These are phyloP conservation scores for Penicilliopsis zonata DNA, from an alignment of 495 filamentous ascomycete genomes.

Conservation along the genomic window DNA sequence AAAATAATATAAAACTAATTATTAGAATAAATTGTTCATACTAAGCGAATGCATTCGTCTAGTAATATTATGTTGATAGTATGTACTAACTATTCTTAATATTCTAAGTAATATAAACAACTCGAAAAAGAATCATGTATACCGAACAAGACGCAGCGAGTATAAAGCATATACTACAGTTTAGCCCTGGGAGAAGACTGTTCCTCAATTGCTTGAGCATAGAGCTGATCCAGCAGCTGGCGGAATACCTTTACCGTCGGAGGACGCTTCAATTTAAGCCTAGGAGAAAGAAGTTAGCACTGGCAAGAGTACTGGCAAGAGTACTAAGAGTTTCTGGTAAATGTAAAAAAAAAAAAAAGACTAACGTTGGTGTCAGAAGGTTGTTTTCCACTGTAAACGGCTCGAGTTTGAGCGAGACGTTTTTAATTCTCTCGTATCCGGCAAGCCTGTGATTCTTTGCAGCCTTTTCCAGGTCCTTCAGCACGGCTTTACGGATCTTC, in stretches of 20 bases:
- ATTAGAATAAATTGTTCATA: too few relatives aligned
- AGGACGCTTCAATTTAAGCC: slow-evolving; percentile 89
- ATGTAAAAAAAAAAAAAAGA: slow-evolving; percentile 12
- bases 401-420: slow-evolving; percentile 64
- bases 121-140: too few relatives aligned
- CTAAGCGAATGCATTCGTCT: too few relatives aligned
- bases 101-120: too few relatives aligned
- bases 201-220: slow-evolving; percentile 53
- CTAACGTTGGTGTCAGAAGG: slow-evolving; percentile 91
- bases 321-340: background rate
- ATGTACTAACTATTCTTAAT: too few relatives aligned
- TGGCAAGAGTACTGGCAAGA: background rate
- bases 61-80: too few relatives aligned
- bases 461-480: slow-evolving; percentile 71
- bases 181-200: slow-evolving; percentile 43
- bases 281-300: slow-evolving; percentile 35
- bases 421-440: slow-evolving; percentile 73
- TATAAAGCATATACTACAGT: slow-evolving; percentile 15
- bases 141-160: slow-evolving; percentile 3
- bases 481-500: slow-evolving; percentile 57
- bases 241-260: slow-evolving; percentile 72
- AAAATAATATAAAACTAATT: too few relatives aligned
- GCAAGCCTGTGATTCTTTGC: slow-evolving; percentile 81
- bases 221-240: slow-evolving; percentile 63
- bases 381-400: slow-evolving; percentile 94